These are phyloP conservation scores for Sisymbrium altissimum DNA, from an alignment of 345 rosid genomes.

Conservation along the genomic window DNA sequence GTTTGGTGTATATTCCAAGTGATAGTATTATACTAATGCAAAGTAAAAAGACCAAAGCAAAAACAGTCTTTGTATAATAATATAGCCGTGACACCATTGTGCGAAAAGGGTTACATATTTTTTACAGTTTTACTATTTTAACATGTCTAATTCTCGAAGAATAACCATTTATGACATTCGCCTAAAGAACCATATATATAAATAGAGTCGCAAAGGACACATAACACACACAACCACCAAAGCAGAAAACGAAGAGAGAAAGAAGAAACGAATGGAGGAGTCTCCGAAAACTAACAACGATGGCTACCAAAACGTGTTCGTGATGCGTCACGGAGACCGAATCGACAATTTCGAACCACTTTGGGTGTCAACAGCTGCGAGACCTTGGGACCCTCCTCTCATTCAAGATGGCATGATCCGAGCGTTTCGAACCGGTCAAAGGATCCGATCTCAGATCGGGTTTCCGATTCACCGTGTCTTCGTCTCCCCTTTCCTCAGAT, in stretches of 20 bases:
- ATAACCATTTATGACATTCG: no score
- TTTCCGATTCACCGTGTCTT: slow-evolving; percentile 80
- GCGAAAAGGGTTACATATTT: no score
- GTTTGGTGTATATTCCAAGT: background rate
- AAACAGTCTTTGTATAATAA: background rate
- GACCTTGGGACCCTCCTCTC: slow-evolving; percentile 87
- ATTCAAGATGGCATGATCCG: slow-evolving; percentile 45
- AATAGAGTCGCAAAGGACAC: background rate
- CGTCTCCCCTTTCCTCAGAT: slow-evolving; percentile 83
- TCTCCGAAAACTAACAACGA: slow-evolving; percentile 16
- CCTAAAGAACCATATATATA: background rate
- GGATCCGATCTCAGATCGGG: slow-evolving; percentile 43
- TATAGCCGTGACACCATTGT: no score
- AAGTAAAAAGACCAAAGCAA: background rate
- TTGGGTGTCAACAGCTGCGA: slow-evolving; percentile 57
- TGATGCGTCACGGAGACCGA: slow-evolving; percentile 95
- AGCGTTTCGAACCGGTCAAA: slow-evolving; percentile 48
- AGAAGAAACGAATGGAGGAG: slow-evolving; percentile 10
- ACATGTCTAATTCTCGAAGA: no score
- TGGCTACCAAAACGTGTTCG: slow-evolving; percentile 57
- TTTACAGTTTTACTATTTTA: no score
- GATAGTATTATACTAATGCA: background rate
- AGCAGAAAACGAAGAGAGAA: background rate
- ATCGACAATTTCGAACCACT: slow-evolving; percentile 56
- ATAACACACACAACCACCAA: no score